A percentile compares a stretch with the other conserved stretches of the same genome.
phyloP scores from a whole-genome alignment of 345 rosid genomes.

The Viola odorata region DNA sequence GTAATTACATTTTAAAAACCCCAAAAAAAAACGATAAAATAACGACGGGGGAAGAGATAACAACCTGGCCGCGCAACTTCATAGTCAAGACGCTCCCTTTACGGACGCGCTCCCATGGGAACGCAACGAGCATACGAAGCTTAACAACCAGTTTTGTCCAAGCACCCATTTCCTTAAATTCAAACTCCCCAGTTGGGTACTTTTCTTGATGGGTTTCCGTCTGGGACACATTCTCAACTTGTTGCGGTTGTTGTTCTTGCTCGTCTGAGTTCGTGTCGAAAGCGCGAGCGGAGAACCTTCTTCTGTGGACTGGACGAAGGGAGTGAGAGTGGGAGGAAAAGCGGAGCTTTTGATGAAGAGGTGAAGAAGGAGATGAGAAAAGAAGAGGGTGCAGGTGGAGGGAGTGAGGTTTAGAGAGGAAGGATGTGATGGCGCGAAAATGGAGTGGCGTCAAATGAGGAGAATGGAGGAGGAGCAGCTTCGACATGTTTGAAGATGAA shows the following conservation, averaged over 20 bases:
- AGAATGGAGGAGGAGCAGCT: slow-evolving; percentile 35
- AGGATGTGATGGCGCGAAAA: slow-evolving; percentile 23
- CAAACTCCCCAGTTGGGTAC: slow-evolving; percentile 74
- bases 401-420: slow-evolving; percentile 19
- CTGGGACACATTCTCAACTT: slow-evolving; percentile 9
- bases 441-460: slow-evolving; percentile 40
- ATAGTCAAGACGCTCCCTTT: slow-evolving; percentile 76
- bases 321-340: slow-evolving; percentile 14
- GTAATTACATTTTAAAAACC: not conserved
- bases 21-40: not conserved
- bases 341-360: slow-evolving; percentile 9
- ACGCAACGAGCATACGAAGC: slow-evolving; percentile 69
- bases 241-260: not conserved
- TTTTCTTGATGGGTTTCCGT: slow-evolving; percentile 22
- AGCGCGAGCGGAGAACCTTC: slow-evolving; percentile 42
- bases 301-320: slow-evolving; percentile 8
- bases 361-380: slow-evolving; percentile 11
- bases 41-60: not conserved
- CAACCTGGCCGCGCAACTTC: slow-evolving; percentile 96
- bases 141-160: slow-evolving; percentile 65
- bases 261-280: slow-evolving; percentile 53
- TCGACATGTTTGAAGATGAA: slow-evolving; percentile 43
- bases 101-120: slow-evolving; percentile 84
- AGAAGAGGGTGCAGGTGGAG: slow-evolving; percentile 20
- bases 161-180: slow-evolving; percentile 36